phyloP scores from a whole-genome alignment of 164 flowering plant genomes.

The Dillenia suffruticosa region DNA sequence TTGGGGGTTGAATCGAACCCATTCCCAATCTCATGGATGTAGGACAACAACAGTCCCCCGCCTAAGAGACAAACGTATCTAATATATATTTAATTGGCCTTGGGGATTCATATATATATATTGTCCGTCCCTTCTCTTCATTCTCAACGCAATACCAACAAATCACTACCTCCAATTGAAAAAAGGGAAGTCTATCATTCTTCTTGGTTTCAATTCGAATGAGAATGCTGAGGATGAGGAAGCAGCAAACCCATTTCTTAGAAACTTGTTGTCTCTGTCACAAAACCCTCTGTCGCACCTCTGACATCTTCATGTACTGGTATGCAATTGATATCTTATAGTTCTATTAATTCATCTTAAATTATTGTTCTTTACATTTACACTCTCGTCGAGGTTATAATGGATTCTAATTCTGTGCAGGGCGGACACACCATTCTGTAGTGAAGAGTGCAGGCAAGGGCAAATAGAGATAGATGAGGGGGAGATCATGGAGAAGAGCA shows the following conservation, averaged over 20 bases:
- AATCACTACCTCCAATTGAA: too few species aligned
- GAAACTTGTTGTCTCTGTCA: slow-evolving; percentile 47
- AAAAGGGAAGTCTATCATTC: too few species aligned
- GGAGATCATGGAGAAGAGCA: slow-evolving; percentile 19
- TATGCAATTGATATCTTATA: background rate
- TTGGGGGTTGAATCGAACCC: too few species aligned
- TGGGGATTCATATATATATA: too few species aligned
- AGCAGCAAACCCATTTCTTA: slow-evolving; percentile 36
- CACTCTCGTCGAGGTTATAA: background rate
- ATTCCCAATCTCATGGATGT: too few species aligned
- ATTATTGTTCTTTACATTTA: background rate
- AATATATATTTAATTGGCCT: too few species aligned
- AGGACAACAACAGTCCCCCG: too few species aligned
- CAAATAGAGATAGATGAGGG: slow-evolving; percentile 55
- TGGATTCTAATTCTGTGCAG: slow-evolving; percentile 23
- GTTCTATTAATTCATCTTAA: background rate
- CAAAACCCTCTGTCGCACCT: slow-evolving; percentile 29
- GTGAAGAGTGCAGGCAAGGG: slow-evolving; percentile 61
- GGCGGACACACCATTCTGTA: slow-evolving; percentile 57
- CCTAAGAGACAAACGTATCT: too few species aligned
- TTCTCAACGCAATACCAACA: too few species aligned
- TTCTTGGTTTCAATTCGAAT: too few species aligned
- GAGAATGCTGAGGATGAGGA: slow-evolving; percentile 19
- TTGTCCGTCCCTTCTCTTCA: too few species aligned
- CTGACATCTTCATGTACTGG: slow-evolving; percentile 69